phyloP scores from a whole-genome alignment of 202 grass and related monocot genomes.

The Schoenoplectus triqueter region DNA sequence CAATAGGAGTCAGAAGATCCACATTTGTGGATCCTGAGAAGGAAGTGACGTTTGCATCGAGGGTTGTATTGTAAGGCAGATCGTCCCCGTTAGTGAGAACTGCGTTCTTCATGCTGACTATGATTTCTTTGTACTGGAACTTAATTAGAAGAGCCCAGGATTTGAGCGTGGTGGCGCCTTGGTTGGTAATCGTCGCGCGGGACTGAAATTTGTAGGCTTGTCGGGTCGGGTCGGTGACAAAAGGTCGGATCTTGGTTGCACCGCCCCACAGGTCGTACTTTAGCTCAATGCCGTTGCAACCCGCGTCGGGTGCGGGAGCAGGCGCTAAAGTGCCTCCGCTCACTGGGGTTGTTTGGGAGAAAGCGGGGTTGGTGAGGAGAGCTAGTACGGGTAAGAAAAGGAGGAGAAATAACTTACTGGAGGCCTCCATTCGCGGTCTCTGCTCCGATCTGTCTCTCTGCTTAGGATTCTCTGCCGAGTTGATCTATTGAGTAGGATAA shows the following conservation, averaged over 20 bases:
- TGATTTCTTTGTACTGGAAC: conserved; percentile 68
- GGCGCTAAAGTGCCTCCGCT: conserved; percentile 15
- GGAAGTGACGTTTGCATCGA: conserved; percentile 60
- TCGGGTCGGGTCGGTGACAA: conserved; percentile 47
- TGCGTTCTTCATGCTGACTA: conserved; percentile 59
- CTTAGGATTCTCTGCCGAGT: background rate
- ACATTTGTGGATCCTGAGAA: conserved; percentile 81
- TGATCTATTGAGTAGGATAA: conserved; percentile 4
- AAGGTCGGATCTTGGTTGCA: conserved; percentile 68
- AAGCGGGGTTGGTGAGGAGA: background rate
- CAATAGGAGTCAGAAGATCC: conserved; percentile 84
- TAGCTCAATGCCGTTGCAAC: conserved; percentile 81
- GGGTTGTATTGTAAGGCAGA: conserved; percentile 76
- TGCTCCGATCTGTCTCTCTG: conserved; percentile 20
- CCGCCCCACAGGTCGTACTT: conserved; percentile 45
- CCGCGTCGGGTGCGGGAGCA: conserved; percentile 58
- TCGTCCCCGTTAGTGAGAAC: conserved; percentile 68
- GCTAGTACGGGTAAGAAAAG: conserved; percentile 42
- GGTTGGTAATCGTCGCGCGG: conserved; percentile 67
- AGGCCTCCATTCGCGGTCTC: conserved; percentile 44
- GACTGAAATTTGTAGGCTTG: conserved; percentile 79
- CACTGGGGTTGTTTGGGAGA: conserved; percentile 35
- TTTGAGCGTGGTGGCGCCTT: conserved; percentile 60
- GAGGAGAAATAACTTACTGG: conserved; percentile 26
- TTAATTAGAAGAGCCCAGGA: conserved; percentile 65